A percentile compares a stretch with the other conserved stretches of the same genome.
Conservation (phyloP, 257 asterid species). For the Schizonepeta tenuifolia region DNA sequence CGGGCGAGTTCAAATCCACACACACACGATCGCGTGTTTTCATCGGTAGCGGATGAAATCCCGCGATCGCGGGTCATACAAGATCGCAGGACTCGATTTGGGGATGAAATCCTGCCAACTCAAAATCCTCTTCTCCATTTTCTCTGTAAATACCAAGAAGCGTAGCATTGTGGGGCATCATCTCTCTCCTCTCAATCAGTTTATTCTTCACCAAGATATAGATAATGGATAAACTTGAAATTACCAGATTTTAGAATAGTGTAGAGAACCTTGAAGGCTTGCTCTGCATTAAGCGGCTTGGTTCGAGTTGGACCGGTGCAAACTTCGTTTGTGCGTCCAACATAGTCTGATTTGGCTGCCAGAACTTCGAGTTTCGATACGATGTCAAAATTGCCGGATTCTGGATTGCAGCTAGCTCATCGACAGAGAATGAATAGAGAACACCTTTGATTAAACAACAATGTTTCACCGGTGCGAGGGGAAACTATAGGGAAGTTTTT, state of each 20-base stretch:
- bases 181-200: constrained; percentile 70
- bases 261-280: constrained; percentile 84
- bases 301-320: constrained; percentile 98
- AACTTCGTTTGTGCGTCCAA: constrained; percentile 88
- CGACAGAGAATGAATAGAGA: constrained; percentile 46
- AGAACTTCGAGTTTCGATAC: constrained; percentile 58
- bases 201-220: constrained; percentile 69
- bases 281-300: constrained; percentile 82
- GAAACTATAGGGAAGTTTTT: constrained; percentile 35
- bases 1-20: no score
- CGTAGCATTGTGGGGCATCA: constrained; percentile 78
- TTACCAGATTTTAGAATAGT: constrained; percentile 82
- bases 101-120: constrained; percentile 84
- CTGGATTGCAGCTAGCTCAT: constrained; percentile 44
- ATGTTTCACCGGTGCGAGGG: constrained; percentile 35
- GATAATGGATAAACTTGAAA: background rate
- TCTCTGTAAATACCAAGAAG: constrained; percentile 79
- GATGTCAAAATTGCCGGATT: constrained; percentile 76
- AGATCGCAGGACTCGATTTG: no score
- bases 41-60: no score
- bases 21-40: no score
- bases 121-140: constrained; percentile 71
- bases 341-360: constrained; percentile 74
- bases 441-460: constrained; percentile 41
- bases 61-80: no score